phyloP scores from a whole-genome alignment of 176 grass and related monocot species.

The Phoenix dactylifera region DNA sequence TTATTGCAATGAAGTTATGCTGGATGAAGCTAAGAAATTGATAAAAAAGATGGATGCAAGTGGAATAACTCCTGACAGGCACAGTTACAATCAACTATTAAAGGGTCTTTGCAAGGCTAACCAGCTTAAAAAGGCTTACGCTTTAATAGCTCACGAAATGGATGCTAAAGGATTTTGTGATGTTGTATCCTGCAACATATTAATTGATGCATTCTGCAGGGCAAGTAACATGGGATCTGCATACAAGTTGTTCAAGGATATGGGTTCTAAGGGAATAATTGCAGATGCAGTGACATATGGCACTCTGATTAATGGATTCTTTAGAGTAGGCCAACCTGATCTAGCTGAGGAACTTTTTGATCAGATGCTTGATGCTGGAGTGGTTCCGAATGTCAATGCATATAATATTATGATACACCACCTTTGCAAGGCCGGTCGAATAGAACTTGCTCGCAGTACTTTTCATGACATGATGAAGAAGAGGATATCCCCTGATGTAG shows the following conservation, averaged over 20 bases:
- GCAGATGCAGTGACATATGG: conserved; percentile 60
- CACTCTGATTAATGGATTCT: conserved; percentile 67
- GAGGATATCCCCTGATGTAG: conserved; percentile 33
- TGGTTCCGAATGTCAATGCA: conserved; percentile 47
- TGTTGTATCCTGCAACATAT: conserved; percentile 66
- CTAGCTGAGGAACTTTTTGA: conserved; percentile 59
- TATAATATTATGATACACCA: conserved; percentile 69
- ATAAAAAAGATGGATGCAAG: conserved; percentile 37
- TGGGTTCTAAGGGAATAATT: conserved; percentile 58
- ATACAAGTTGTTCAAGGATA: conserved; percentile 52
- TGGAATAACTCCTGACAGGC: conserved; percentile 48
- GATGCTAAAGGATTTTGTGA: conserved; percentile 54
- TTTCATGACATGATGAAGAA: conserved; percentile 49
- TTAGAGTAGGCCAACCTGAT: conserved; percentile 28
- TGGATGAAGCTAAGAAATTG: conserved; percentile 35
- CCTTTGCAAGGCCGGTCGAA: conserved; percentile 38
- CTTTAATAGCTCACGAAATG: conserved; percentile 55
- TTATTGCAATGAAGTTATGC: conserved; percentile 35
- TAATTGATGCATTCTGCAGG: conserved; percentile 70
- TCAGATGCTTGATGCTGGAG: conserved; percentile 42
- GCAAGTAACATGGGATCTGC: conserved; percentile 48
- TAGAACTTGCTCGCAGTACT: conserved; percentile 40
- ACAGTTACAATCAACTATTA: conserved; percentile 63
- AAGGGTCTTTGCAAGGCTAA: conserved; percentile 70
- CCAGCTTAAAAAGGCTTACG: conserved; percentile 51